Evolutionary conservation across 345 rosid species (phyloP).

Genomic region (Sisymbrium irio): DNA sequence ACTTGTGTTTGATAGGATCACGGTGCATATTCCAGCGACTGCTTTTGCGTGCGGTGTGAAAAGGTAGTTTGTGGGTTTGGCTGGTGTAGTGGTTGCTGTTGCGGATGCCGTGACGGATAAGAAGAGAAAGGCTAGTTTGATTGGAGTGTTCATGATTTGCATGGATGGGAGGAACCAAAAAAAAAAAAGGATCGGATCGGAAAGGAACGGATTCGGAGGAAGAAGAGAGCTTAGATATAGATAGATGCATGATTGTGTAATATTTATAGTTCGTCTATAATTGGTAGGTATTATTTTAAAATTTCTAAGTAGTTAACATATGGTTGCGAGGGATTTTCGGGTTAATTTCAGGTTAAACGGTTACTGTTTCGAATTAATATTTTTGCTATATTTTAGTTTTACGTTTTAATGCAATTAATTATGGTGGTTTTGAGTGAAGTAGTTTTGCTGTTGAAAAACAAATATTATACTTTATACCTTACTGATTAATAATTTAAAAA

Average conservation of each 20-base stretch:
- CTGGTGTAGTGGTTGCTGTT: neutral
- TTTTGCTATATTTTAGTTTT: neutral
- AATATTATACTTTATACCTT: too few relatives aligned
- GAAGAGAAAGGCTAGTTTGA: slow-evolving; percentile 14
- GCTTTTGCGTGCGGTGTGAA: slow-evolving; percentile 43
- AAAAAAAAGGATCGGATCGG: neutral
- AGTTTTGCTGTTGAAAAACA: neutral
- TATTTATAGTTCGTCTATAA: slow-evolving; percentile 22
- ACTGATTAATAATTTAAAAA: too few relatives aligned
- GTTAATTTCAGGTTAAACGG: slow-evolving; percentile 3
- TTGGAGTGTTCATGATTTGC: slow-evolving; percentile 29
- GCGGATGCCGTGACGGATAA: neutral
- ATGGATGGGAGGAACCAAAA: slow-evolving; percentile 22
- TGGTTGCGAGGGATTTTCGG: slow-evolving; percentile 28
- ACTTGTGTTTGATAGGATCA: slow-evolving; percentile 41
- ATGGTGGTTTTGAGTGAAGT: neutral
- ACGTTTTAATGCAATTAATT: neutral
- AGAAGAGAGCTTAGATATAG: slow-evolving; percentile 11
- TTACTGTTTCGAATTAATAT: neutral
- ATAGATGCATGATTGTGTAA: neutral
- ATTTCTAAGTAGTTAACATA: neutral
- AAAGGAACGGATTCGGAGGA: slow-evolving; percentile 8
- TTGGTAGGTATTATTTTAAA: neutral
- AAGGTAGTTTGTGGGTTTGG: slow-evolving; percentile 27
- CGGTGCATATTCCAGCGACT: slow-evolving; percentile 43